Evolutionary conservation across 352 stramenopile species (phyloP), one percentile per base, ranked within the genome.

Genomic region (Phytophthora cactorum): DNA sequence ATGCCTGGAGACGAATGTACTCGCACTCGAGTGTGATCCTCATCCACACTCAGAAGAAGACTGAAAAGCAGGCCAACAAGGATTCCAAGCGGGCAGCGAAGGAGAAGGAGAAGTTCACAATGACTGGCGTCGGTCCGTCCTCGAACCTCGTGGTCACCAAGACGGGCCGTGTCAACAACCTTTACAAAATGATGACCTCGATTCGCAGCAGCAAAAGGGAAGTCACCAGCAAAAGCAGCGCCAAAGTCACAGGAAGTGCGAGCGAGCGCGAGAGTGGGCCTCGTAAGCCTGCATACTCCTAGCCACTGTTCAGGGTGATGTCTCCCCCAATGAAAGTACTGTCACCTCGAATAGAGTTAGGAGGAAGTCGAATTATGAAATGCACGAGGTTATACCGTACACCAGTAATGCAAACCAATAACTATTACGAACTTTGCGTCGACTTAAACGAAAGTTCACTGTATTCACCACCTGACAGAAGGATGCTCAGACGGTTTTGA

Each of bases 11-110:
- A 34, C 57, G 66, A 46, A 73, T 84, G 52, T 84, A 70, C 28
- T 71, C 68, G 2, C 78, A 87, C 53, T 76, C 64, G 41, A 84
- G 77, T 25, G 62, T 82, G 1, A 81, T 86, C 28, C 56, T 88
- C 44, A 72, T 88, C 17, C 52, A 64, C 27, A 39, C 61, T 2
- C 70, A 84, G 29, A 63, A 71, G 62, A 80, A 77, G 10, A 73
- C 50, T 8, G 67, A 74, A 3, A 77, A 70, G 14, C 67, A 70
- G 12, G n/a, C 69, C 41, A 60, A 50, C 28, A 63, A 68, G 36
- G 63, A 66, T 4, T 28, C 65, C 6, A 61, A 53, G 8, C 59
- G 32, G 15, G 57, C 27, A 0, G 49, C 49, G 0, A 78, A 78
- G 53, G 46, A 69, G 11, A 78, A 66, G 38, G 70, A 72, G 14